phyloP scores from a whole-genome alignment of 495 filamentous ascomycete species.

The Staphylotrichum longicolle region DNA sequence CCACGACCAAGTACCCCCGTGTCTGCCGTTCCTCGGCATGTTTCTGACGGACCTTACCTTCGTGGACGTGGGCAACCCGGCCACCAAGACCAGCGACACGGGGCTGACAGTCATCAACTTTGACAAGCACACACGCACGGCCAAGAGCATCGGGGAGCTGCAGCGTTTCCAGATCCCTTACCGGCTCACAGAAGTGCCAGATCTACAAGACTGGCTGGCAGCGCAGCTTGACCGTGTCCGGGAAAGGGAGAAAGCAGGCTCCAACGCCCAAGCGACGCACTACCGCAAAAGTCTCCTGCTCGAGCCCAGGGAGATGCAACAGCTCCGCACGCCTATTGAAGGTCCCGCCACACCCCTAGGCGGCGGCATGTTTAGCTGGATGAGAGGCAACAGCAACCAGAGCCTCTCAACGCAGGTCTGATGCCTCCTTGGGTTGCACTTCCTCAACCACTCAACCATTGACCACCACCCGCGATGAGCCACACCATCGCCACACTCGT shows the following conservation, averaged over 20 bases:
- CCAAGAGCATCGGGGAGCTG: conserved; percentile 90
- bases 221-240: conserved; percentile 78
- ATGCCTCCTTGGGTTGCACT: neutral
- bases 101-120: conserved; percentile 89
- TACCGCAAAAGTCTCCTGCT: conserved; percentile 84
- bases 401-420: conserved; percentile 23
- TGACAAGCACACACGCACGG: conserved; percentile 93
- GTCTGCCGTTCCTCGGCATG: conserved; percentile 94
- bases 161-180: conserved; percentile 98
- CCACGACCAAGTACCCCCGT: conserved; percentile 85
- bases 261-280: conserved; percentile 75
- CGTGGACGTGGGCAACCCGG: conserved; percentile 89
- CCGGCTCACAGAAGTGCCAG: conserved; percentile 75
- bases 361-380: conserved; percentile 38
- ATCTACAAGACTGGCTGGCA: conserved; percentile 93
- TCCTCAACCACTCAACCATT: neutral
- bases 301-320: conserved; percentile 70
- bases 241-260: conserved; percentile 61
- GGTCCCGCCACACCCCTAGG: conserved; percentile 11
- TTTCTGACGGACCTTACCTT: conserved; percentile 88
- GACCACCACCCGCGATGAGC: neutral
- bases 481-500: too few relatives aligned
- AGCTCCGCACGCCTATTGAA: conserved; percentile 53
- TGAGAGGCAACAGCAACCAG: conserved; percentile 28
- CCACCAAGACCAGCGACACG: conserved; percentile 52